phyloP scores from a whole-genome alignment of 2,329 filamentous ascomycete species.

The Diaporthe citri region DNA sequence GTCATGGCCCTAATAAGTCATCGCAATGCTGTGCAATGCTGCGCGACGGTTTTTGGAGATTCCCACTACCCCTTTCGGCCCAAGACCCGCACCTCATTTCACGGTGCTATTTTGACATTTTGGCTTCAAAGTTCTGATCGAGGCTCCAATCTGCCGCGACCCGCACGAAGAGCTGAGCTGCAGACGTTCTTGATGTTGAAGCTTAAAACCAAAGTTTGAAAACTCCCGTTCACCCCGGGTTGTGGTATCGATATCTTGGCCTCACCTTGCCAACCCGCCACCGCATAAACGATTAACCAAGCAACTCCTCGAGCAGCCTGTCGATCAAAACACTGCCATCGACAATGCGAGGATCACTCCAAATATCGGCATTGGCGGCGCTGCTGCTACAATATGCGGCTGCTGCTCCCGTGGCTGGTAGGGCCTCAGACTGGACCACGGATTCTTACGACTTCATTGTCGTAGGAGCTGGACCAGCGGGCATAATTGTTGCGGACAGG shows the following conservation, averaged over 20 bases:
- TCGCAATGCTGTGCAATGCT: neutral
- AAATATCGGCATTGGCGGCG: constrained; percentile 15
- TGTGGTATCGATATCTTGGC: neutral
- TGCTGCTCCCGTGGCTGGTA: constrained; percentile 16
- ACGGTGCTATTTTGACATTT: constrained; percentile 21
- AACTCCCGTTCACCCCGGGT: neutral
- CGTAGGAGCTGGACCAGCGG: constrained; percentile 70
- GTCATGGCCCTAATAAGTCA: neutral
- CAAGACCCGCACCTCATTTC: constrained; percentile 27
- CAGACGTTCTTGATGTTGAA: neutral
- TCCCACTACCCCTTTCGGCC: constrained; percentile 19
- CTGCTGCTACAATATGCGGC: constrained; percentile 11
- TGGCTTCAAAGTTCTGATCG: neutral
- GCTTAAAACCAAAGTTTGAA: constrained; percentile 9
- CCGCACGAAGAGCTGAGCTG: neutral
- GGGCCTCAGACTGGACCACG: constrained; percentile 30
- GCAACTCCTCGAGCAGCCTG: neutral
- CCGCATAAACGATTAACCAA: neutral
- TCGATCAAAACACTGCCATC: neutral
- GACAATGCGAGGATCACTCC: constrained; percentile 8
- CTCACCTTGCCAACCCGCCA: neutral
- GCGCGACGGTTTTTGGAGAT: neutral
- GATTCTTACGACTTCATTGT: constrained; percentile 70
- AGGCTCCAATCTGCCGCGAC: constrained; percentile 1
- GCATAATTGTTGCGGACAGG: constrained; percentile 69